Base-by-base conservation (phyloP, 2,329 filamentous ascomycete species). In the Xylaria sp. region DNA sequence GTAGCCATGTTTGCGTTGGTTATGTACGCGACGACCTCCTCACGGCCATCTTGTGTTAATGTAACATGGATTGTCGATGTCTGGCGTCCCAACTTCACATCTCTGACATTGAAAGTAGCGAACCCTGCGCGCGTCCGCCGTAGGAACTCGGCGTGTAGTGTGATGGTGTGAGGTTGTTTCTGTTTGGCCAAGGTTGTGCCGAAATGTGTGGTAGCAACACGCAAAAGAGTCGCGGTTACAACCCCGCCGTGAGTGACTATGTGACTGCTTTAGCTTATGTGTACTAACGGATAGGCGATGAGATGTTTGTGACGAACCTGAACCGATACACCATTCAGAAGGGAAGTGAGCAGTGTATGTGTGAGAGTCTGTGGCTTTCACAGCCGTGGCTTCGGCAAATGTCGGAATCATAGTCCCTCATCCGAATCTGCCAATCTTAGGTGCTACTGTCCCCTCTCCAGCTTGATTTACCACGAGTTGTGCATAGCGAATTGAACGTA, bases 191-290 rank as follows among this genome's bases (percentile, higher is more conserved):
- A 74, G n/a, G 76, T 76, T 6, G 75, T 76, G 62, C 70, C 45
- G 56, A 80, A 77, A 60, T 80, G 76, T 20, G 72, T 65, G 10
- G 74, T 65, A 4, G 78, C 75, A 34, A 89, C 86, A 62, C 84
- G 83, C 69, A 91, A 83, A 69, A 93, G 84, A 57, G 86, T 83
- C 0, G 88, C 84, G 10, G 90, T 89, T 18, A 91, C 87, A 73
- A 90, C 91, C 66, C 91, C 91, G 60, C 91, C 91, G 77, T 93
- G 89, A 6, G 90, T 90, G 13, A 93, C 91, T 90, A 74, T 41
- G n/a, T 18, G 10, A 3, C 8, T 36, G 25, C 2, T 48, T 67
- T 56, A 66, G 63, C 15, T 34, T 13, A 7, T 28, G 18, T 28
- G 9, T 23, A 18, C 41, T 46, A 39, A 9, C 55, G 30, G 4